Evolutionary conservation across 2,329 filamentous ascomycete genomes (phyloP).

Genomic region (Ophidiomyces ophidiicola): DNA sequence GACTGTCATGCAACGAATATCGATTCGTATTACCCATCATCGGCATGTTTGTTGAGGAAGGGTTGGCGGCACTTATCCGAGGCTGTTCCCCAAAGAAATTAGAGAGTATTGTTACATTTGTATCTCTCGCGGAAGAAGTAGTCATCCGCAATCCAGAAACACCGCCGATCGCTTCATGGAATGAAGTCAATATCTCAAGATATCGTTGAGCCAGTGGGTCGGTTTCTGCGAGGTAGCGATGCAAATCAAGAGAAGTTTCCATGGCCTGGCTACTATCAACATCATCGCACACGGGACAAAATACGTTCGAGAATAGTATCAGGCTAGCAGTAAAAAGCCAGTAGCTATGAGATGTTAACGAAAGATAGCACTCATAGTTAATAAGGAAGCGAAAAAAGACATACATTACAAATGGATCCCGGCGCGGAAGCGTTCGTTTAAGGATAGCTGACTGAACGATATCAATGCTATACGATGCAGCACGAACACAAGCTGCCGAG

Average conservation of each 20-base stretch:
- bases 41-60: background rate
- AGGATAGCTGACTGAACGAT: slow-evolving; percentile 38
- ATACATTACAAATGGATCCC: slow-evolving; percentile 48
- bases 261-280: slow-evolving; percentile 35
- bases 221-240: slow-evolving; percentile 38
- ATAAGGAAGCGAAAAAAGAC: slow-evolving; percentile 17
- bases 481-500: slow-evolving; percentile 41
- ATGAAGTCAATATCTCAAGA: slow-evolving; percentile 40
- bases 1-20: background rate
- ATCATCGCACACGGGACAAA: slow-evolving; percentile 40
- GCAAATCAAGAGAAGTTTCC: slow-evolving; percentile 37
- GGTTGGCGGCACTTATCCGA: background rate
- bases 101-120: slow-evolving; percentile 6
- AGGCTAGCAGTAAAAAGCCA: slow-evolving; percentile 46
- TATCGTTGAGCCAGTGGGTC: slow-evolving; percentile 42
- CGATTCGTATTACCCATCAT: background rate
- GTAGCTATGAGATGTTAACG: slow-evolving; percentile 31
- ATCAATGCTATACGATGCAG: slow-evolving; percentile 40
- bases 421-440: slow-evolving; percentile 37
- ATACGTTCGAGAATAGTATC: slow-evolving; percentile 46
- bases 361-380: background rate
- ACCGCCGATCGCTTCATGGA: slow-evolving; percentile 27
- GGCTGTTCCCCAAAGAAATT: slow-evolving; percentile 10
- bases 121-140: background rate
- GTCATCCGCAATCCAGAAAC: slow-evolving; percentile 2